These are phyloP conservation scores for Quercus gilva DNA, from an alignment of 306 rosid genomes.

Conservation along the genomic window DNA sequence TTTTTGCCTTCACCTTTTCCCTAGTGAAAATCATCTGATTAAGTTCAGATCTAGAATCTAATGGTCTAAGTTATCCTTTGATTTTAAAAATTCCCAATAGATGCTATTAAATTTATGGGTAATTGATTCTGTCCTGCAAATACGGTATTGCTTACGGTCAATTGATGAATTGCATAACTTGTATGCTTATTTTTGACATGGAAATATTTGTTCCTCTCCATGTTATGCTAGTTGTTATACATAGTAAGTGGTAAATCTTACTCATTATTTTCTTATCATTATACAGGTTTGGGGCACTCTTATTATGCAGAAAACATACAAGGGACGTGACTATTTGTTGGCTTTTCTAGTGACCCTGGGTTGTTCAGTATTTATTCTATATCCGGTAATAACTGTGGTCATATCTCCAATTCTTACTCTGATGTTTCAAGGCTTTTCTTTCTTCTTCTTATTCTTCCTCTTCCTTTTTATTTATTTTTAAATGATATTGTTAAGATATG, in stretches of 20 bases:
- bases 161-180: background rate
- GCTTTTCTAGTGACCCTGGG: conserved; percentile 82
- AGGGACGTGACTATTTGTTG: conserved; percentile 67
- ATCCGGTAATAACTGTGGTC: conserved; percentile 62
- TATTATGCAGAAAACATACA: conserved; percentile 89
- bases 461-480: background rate
- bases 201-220: background rate
- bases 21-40: background rate
- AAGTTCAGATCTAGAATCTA: background rate
- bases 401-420: conserved; percentile 13
- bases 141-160: background rate
- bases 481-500: background rate
- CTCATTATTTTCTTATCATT: conserved; percentile 17
- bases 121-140: no score
- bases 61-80: no score
- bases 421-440: background rate
- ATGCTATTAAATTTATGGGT: no score
- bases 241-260: background rate
- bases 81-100: no score
- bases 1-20: background rate
- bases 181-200: background rate
- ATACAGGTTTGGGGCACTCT: conserved; percentile 88
- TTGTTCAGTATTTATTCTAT: conserved; percentile 81
- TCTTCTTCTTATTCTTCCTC: background rate
- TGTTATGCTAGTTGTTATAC: background rate